Conservation (phyloP, 495 filamentous ascomycete genomes). For the Hyaloscypha finlandica region DNA sequence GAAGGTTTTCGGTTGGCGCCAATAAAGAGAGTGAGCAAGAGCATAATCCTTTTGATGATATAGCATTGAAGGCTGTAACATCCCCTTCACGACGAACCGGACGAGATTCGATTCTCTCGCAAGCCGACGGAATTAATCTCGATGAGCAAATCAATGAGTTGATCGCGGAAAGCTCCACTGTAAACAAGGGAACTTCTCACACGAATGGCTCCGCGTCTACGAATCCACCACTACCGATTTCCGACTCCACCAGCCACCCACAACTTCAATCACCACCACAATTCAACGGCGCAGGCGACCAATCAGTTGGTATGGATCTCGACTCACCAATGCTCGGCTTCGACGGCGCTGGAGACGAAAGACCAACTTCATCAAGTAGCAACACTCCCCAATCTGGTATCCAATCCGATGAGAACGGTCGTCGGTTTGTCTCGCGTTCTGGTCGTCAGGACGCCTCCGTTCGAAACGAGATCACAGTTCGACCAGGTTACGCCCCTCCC, state of each 20-base stretch:
- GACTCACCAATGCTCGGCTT: conserved; percentile 1
- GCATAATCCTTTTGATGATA: neutral
- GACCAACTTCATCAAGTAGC: conserved; percentile 1
- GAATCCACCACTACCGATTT: neutral
- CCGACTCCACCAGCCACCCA: neutral
- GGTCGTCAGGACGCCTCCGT: neutral
- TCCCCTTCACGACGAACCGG: neutral
- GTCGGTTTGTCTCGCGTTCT: conserved; percentile 3
- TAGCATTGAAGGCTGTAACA: neutral
- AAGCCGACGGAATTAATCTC: neutral
- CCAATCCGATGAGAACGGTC: neutral
- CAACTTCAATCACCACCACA: neutral
- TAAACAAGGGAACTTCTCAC: neutral
- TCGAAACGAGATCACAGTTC: conserved; percentile 1
- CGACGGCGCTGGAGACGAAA: conserved; percentile 9
- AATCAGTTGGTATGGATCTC: neutral
- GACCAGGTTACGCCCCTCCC: conserved; percentile 10
- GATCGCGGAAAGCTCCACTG: neutral
- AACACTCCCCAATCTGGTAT: conserved; percentile 9
- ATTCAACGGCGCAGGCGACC: conserved; percentile 2
- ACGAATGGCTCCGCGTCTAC: neutral
- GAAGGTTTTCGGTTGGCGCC: neutral
- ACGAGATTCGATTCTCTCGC: neutral
- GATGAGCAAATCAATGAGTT: neutral
- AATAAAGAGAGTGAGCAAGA: neutral